These are phyloP conservation scores for Fusarium palustre DNA, from an alignment of 2,329 filamentous ascomycete genomes.

Conservation along the genomic window DNA sequence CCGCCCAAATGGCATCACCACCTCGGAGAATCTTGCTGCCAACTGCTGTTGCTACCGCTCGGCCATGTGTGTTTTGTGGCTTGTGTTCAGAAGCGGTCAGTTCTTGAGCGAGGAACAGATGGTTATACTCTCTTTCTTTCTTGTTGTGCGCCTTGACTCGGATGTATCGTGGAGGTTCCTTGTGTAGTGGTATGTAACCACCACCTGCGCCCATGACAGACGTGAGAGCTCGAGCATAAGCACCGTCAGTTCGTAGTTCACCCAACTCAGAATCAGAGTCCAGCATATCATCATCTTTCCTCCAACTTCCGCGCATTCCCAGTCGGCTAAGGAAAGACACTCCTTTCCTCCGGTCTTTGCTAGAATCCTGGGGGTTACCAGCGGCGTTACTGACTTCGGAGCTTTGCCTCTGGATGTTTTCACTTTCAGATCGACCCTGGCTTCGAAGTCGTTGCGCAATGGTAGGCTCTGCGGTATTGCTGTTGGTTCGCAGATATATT, in stretches of 20 bases:
- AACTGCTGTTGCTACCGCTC: constrained; percentile 52
- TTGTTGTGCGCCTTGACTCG: constrained; percentile 85
- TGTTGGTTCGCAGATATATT: constrained; percentile 56
- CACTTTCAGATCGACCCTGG: constrained; percentile 65
- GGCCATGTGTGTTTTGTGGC: constrained; percentile 46
- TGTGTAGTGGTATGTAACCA: constrained; percentile 86
- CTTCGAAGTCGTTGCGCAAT: constrained; percentile 67
- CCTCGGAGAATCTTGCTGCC: constrained; percentile 58
- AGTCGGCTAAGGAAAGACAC: constrained; percentile 89
- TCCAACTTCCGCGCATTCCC: constrained; percentile 78
- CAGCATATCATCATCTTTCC: constrained; percentile 70
- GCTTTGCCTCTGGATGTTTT: constrained; percentile 55
- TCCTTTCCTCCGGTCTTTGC: constrained; percentile 80
- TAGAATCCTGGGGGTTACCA: constrained; percentile 57
- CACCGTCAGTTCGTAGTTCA: constrained; percentile 78
- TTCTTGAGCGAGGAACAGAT: constrained; percentile 92
- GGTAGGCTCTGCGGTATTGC: constrained; percentile 54
- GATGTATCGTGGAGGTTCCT: constrained; percentile 91
- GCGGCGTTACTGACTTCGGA: constrained; percentile 57
- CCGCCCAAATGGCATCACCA: constrained; percentile 85
- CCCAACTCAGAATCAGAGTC: constrained; percentile 79
- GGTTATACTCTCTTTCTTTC: constrained; percentile 83
- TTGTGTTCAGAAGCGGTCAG: constrained; percentile 70
- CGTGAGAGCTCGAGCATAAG: constrained; percentile 84
- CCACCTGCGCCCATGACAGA: constrained; percentile 74